Evolutionary conservation across 2,329 filamentous ascomycete genomes (phyloP), one percentile per base, ranked within the genome.

Genomic region (Exophiala sp.): DNA sequence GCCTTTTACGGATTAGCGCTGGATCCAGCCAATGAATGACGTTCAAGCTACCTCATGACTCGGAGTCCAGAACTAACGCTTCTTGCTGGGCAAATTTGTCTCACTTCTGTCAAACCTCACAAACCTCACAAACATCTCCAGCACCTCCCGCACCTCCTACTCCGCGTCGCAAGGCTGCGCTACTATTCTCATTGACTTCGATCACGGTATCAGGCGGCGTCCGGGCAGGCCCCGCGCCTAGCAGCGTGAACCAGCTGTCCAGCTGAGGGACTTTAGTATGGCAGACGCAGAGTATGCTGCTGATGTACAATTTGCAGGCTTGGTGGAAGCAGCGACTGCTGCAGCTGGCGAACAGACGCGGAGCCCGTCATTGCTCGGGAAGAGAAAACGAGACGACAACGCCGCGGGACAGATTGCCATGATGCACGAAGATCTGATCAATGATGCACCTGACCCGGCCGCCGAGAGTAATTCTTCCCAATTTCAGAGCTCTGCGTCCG

Each of bases 401-500:
- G 60, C 65, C 4, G 59, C 67, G 11, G 67, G 70, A 19, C 22
- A 49, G 24, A 38, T 29, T 14, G 59, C 66, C 51, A 63, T 63
- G 21, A 64, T 69, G 30, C 65, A 68, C 51, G 50, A 50, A 34
- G 43, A 49, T 18, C 43, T 37, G 16, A 38, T 70, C 32, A 64
- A 66, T 46, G 68, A 71, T 50, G 64, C 68, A 11, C 56, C 65
- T 32, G 51, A 57, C 22, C 39, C 46, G 8, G 47, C 48, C 14
- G 37, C 39, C 13, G 50, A 51, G 22, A 22, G 39, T 44, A 39
- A 30, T 27, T 44, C 37, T 53, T 70, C 73, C 39, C 73, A 73
- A 24, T 68, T 73, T 18, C 70, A 71, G 30, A 76, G 74, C 41
- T 76, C 71, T n/a, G 71, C 76, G 1, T 73, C 73, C 1, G 75